Evolutionary conservation across 352 stramenopile genomes (phyloP).

Genomic region (Phytophthora vignae): DNA sequence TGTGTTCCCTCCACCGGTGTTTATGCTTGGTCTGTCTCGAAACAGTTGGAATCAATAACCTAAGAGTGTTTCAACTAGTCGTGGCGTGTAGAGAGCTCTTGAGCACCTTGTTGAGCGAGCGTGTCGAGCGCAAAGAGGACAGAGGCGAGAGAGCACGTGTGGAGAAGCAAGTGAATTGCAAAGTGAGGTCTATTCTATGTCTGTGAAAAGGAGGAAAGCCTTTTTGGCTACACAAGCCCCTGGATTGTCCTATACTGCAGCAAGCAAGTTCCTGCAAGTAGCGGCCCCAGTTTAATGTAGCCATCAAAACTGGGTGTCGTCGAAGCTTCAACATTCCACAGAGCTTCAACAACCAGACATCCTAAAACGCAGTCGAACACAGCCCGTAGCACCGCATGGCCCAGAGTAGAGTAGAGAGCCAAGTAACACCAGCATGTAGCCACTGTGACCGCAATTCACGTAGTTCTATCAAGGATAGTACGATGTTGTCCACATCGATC

Average conservation of each 20-base stretch:
- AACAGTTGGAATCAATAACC: background rate
- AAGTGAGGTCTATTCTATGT: conserved; percentile 1
- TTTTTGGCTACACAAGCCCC: background rate
- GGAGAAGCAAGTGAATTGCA: background rate
- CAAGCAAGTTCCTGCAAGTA: background rate
- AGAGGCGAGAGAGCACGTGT: background rate
- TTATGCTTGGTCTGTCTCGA: background rate
- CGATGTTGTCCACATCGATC: background rate
- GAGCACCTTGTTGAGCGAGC: no score
- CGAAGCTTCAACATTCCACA: background rate
- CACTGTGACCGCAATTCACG: no score
- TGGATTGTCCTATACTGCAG: background rate
- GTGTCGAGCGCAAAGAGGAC: background rate
- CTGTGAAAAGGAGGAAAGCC: conserved; percentile 3
- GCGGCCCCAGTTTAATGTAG: no score
- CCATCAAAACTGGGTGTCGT: background rate
- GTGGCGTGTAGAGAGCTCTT: conserved; percentile 9
- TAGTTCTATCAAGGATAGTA: background rate
- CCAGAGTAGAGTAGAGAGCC: background rate
- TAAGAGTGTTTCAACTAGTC: background rate
- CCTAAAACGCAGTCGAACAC: background rate
- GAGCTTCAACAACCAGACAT: background rate
- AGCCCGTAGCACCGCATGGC: background rate
- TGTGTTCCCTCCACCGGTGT: background rate
- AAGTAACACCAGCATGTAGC: background rate